Base-by-base conservation (phyloP, 2,329 filamentous ascomycete genomes). In the Thelonectria olida region DNA sequence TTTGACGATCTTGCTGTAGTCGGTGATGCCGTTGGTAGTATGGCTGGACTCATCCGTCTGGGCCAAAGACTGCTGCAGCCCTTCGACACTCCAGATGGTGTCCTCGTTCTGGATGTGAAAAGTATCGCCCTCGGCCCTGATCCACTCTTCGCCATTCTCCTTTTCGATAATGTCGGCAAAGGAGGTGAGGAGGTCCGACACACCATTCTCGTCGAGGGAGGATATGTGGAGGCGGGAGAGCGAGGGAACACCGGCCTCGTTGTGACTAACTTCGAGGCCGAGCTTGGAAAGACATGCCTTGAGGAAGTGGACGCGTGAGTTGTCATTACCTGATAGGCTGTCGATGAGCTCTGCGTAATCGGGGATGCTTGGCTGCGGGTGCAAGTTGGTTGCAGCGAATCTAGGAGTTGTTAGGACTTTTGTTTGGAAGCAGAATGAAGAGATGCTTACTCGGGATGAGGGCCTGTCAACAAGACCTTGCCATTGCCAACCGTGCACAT, bases 151-250 rank as follows among this genome's bases (percentile, higher is more conserved):
- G 2, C 85, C 86, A 38, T 89, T 85, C 51, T 91, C 87, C 25
- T 81, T 84, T 56, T 86, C 85, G 65, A 93, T 87, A 62, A 91
- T 86, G 39, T 92, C 88, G 62, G 86, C 82, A 83, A 88, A 88
- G 2, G 85, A 84, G 54, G 84, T 80, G 22, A 97, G 77, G 25
- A 96, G 80, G 67, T 91, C 85, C 42, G 86, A 81, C n/a, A 93
- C 87, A 39, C 90, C 87, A 68, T 81, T 78, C 48, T 87, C 82
- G 66, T 88, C 80, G 50, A 88, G 76, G 61, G 92, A 90, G 41
- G 93, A 95, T 53, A 98, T 82, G 78, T 97, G 92, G 49, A 97
- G 82, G 67, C 84, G 87, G 64, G 95, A 97, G 36, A 97, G 87
- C 60, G 91, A 90, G 12, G 93, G 93, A 75, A 93, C 85, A 68